Evolutionary conservation across 2,329 filamentous ascomycete species (phyloP), one percentile per base, ranked within the genome.

Genomic region (Pseudofabraea citricarpa): DNA sequence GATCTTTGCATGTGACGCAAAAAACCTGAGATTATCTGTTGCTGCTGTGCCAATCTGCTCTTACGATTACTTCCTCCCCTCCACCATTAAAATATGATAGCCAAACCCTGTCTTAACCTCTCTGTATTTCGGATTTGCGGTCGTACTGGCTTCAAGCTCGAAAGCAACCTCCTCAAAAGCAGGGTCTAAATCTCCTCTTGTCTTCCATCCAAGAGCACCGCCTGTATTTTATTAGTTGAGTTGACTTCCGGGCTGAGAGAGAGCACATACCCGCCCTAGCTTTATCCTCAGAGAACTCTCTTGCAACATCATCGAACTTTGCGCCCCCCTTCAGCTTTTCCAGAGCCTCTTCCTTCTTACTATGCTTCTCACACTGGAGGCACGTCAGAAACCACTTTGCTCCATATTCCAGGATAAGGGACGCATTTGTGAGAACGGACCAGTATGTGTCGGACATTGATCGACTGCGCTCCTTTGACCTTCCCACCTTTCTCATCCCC

Each of bases 71-170:
- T 62, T 63, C 27, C 60, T 54, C 13, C 59, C 60, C 26, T 63
- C 60, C 8, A 90, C 85, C 81, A 90, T 88, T 52, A 90, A 79
- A 51, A 90, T 80, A 62, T 90, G 86, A 68, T 90, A 90, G 1
- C 86, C 87, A 65, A 86, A 83, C 1, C 70, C 73, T 1, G 86
- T 90, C 71, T 87, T 89, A 18, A 74, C 81, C 67, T 89, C 83
- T 1, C 71, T 85, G 58, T 77, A 75, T 58, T 81, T 83, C 2
- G 85, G 83, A 46, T 67, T 81, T 10, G 62, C 69, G 10, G 79
- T 82, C 7, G 80, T 81, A 57, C 83, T 87, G 1, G 75, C 66
- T 53, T 84, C 79, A 26, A 90, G 70, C 20, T 73, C 76, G 61
- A 82, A 90, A 7, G 86, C 87, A 8, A 85, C 76, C 48, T 81